These are phyloP conservation scores for Colletotrichum sublineola DNA, from an alignment of 2,329 filamentous ascomycete genomes.

Conservation along the genomic window DNA sequence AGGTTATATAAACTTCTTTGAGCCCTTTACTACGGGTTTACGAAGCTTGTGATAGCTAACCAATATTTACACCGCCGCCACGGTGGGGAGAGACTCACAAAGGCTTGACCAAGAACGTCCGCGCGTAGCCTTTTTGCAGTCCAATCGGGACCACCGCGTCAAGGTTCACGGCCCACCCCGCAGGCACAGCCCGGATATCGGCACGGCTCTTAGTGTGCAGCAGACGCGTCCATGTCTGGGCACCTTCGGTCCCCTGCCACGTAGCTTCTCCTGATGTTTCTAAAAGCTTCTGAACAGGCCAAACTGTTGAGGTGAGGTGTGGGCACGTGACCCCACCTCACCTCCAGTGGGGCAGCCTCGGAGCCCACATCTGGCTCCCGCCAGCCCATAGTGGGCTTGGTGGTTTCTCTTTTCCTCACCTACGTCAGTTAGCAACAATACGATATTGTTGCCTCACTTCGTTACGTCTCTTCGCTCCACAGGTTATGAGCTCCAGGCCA, in stretches of 20 bases:
- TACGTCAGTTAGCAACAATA: too few relatives aligned
- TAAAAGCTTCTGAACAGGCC: slow-evolving; percentile 11
- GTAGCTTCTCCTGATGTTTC: slow-evolving; percentile 35
- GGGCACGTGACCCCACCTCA: too few relatives aligned
- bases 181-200: slow-evolving; percentile 39
- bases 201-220: slow-evolving; percentile 33
- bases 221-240: slow-evolving; percentile 34
- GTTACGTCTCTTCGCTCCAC: too few relatives aligned
- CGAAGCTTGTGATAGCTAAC: slow-evolving; percentile 37
- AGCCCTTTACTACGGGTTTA: slow-evolving; percentile 24
- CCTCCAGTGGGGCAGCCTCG: too few relatives aligned
- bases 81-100: slow-evolving; percentile 38
- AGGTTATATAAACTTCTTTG: slow-evolving; percentile 37
- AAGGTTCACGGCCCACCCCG: slow-evolving; percentile 40
- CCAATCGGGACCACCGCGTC: slow-evolving; percentile 42
- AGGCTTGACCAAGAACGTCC: slow-evolving; percentile 38
- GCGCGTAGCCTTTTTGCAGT: slow-evolving; percentile 36
- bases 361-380: too few relatives aligned
- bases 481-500: too few relatives aligned
- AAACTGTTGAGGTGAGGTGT: too few relatives aligned
- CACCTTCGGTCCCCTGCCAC: slow-evolving; percentile 35
- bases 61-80: slow-evolving; percentile 40
- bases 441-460: too few relatives aligned
- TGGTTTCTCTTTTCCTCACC: too few relatives aligned
- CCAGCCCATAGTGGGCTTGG: too few relatives aligned